These are phyloP conservation scores for Aspergillus ochraceoroseus DNA, from an alignment of 2,329 filamentous ascomycete genomes.

Conservation along the genomic window DNA sequence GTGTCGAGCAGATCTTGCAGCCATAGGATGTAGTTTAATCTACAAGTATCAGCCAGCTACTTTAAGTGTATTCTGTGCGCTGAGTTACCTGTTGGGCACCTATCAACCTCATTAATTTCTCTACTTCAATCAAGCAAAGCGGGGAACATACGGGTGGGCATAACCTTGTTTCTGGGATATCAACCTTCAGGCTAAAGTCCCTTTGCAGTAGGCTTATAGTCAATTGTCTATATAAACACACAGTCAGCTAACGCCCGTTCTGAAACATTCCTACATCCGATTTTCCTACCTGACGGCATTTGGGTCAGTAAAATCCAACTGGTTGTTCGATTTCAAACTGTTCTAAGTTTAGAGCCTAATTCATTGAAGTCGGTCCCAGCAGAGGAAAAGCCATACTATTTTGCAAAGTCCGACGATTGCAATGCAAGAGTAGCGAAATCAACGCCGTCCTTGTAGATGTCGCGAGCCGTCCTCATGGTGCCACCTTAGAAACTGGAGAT, in stretches of 20 bases:
- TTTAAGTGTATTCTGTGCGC: background rate
- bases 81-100: constrained; percentile 46
- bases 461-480: constrained; percentile 36
- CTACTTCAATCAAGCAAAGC: background rate
- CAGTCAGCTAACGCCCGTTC: constrained; percentile 16
- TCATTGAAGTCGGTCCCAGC: constrained; percentile 37
- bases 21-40: constrained; percentile 89
- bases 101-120: constrained; percentile 21
- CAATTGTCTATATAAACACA: constrained; percentile 48
- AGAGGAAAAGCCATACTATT: constrained; percentile 44
- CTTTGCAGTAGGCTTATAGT: constrained; percentile 71
- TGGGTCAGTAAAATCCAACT: constrained; percentile 77
- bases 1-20: constrained; percentile 75
- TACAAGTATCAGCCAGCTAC: constrained; percentile 33
- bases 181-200: constrained; percentile 68
- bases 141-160: constrained; percentile 67
- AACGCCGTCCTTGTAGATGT: constrained; percentile 54
- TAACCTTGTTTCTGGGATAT: constrained; percentile 70
- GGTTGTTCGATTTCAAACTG: constrained; percentile 52
- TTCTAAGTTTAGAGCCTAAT: constrained; percentile 5
- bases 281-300: constrained; percentile 61
- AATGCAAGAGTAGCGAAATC: constrained; percentile 60
- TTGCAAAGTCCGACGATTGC: constrained; percentile 56
- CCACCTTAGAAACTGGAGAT: background rate
- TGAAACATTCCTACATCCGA: constrained; percentile 3